Evolutionary conservation across 352 stramenopile species (phyloP).

Genomic region (Globisporangium middletonii): DNA sequence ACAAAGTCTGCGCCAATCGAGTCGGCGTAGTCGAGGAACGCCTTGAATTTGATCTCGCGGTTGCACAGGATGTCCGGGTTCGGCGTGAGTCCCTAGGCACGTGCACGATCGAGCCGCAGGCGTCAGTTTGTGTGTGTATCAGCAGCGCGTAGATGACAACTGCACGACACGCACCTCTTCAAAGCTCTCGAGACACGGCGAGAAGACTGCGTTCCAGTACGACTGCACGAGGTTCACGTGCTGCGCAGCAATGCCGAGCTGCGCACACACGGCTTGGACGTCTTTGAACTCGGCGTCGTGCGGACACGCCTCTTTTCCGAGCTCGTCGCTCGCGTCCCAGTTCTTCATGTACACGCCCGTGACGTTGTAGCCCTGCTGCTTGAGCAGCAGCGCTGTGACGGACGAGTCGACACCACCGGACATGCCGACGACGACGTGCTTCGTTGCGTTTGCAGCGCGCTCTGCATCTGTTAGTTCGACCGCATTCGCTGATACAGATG

Average conservation of each 20-base stretch:
- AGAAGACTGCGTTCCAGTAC: slow-evolving; percentile 98
- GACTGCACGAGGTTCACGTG: slow-evolving; percentile 89
- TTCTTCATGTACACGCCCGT: slow-evolving; percentile 99
- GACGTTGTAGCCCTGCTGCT: slow-evolving; percentile 87
- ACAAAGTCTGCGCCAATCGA: slow-evolving; percentile 87
- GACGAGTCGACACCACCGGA: slow-evolving; percentile 98
- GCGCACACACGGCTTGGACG: slow-evolving; percentile 88
- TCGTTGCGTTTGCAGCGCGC: slow-evolving; percentile 22
- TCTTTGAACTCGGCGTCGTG: slow-evolving; percentile 91
- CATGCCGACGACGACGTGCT: slow-evolving; percentile 94
- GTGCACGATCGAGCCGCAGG: background rate
- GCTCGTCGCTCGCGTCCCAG: slow-evolving; percentile 95
- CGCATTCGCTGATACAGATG: background rate
- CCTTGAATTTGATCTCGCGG: slow-evolving; percentile 98
- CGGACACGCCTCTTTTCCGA: slow-evolving; percentile 74
- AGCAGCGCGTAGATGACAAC: too few species aligned
- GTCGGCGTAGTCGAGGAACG: slow-evolving; percentile 90
- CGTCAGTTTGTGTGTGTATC: background rate
- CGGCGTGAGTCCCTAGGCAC: slow-evolving; percentile 69
- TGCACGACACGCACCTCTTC: slow-evolving; percentile 23
- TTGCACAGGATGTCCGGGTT: slow-evolving; percentile 97
- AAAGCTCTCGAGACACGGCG: slow-evolving; percentile 92
- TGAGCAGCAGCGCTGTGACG: slow-evolving; percentile 91
- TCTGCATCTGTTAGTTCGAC: background rate
- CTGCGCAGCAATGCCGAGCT: slow-evolving; percentile 87